Evolutionary conservation across 108 stramenopile species (phyloP), one percentile per base, ranked within the genome.

Genomic region (Conticribra weissflogii): DNA sequence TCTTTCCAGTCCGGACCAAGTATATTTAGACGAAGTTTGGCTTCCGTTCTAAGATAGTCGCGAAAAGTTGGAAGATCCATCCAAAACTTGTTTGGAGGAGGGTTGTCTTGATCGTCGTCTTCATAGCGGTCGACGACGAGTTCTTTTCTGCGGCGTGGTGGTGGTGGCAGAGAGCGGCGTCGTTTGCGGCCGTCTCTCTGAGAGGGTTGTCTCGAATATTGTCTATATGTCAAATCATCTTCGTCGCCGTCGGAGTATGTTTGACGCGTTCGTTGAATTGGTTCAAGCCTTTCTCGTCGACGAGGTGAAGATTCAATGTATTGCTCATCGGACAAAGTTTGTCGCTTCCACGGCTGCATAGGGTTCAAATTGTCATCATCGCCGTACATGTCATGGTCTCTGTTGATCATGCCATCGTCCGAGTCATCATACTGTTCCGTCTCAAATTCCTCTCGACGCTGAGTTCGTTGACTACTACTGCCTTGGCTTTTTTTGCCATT

Each of bases 31-130:
- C 93, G 83, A 41, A 94, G 36, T 31, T 81, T 70, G 0, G 90
- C 88, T 52, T 91, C 90, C 12, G 74, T 85, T 27, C 83, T 71
- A 18, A 94, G 70, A 36, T 83, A 75, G n/a, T 81, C 60, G 0
- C 84, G 85, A 65, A 91, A 94, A 27, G 88, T 87, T 41, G 88
- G 87, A 19, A 91, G 83, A 72, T 88, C 87, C 66, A 86, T 76
- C 93, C 90, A 94, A 27, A 86, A 62, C 48, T 76, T 75, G 52
- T 82, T 82, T 5, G 51, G 55, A 3, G 87, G 81, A 45, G 81
- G 75, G 24, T 86, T 71, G 28, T 66, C 52, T 29, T 50, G 50
- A 34, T 69, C 64, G 36, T 60, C 29, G 9, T 60, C 63, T 12
- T 46, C 41, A 36, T 36, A 49, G 19, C 66, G 71, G 50, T 82